A percentile compares a stretch with the other conserved stretches of the same genome.
Conservation (phyloP, 352 stramenopile genomes). For the Phytophthora pluvialis region DNA sequence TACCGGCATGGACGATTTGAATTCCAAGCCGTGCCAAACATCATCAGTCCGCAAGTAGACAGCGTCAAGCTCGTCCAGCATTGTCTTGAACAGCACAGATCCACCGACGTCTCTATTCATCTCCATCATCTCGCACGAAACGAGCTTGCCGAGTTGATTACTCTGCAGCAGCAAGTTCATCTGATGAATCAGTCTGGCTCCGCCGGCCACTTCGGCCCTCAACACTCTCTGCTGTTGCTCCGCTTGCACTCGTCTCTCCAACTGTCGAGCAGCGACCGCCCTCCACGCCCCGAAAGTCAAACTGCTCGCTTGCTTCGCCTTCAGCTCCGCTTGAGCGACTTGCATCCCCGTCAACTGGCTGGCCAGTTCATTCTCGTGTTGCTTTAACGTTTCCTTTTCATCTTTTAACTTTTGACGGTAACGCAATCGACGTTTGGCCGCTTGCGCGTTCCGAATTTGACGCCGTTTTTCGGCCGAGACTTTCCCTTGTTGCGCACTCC, state of each 20-base stretch:
- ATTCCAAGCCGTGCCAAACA: conserved; percentile 14
- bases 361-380: conserved; percentile 8
- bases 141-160: background rate
- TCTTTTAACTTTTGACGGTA: conserved; percentile 28
- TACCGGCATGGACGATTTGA: background rate
- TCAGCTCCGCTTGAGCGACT: background rate
- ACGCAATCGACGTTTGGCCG: conserved; percentile 9
- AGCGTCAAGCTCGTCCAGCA: conserved; percentile 4
- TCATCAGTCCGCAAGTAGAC: conserved; percentile 21
- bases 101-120: background rate
- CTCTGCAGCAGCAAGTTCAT: conserved; percentile 13
- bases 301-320: background rate
- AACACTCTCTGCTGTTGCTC: conserved; percentile 20
- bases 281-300: conserved; percentile 13
- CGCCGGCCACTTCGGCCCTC: conserved; percentile 6
- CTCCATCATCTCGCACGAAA: conserved; percentile 10
- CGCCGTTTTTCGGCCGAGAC: conserved; percentile 4
- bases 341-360: background rate
- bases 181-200: conserved; percentile 12
- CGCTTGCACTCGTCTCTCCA: conserved; percentile 17
- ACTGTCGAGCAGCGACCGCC: conserved; percentile 20
- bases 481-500: background rate
- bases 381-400: conserved; percentile 13
- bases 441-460: conserved; percentile 25
- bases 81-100: conserved; percentile 1